Conservation (phyloP, 1,139 yeast genomes). For the Yamadazyma epiphylla region DNA sequence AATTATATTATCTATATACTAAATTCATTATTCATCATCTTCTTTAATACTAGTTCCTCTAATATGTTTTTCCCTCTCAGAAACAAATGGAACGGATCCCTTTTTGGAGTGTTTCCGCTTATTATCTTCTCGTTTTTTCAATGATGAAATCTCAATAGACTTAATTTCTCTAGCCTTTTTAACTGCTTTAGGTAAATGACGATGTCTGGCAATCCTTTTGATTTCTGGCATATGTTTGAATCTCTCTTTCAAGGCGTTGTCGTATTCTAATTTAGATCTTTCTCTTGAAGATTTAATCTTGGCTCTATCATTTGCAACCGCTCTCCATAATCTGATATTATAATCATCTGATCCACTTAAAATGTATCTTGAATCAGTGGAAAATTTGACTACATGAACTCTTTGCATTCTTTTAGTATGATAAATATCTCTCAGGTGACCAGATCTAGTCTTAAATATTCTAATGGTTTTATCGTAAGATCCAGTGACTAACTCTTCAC, state of each 20-base stretch:
- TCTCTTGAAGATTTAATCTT: slow-evolving; percentile 78
- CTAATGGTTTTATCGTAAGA: slow-evolving; percentile 93
- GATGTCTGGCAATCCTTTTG: slow-evolving; percentile 81
- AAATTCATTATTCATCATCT: slow-evolving; percentile 4
- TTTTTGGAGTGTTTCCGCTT: slow-evolving; percentile 73
- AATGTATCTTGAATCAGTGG: slow-evolving; percentile 86
- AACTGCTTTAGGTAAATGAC: slow-evolving; percentile 83
- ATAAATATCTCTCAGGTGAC: slow-evolving; percentile 92
- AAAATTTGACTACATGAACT: slow-evolving; percentile 75
- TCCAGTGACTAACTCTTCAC: slow-evolving; percentile 93
- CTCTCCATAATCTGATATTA: slow-evolving; percentile 89
- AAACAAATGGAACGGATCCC: slow-evolving; percentile 57
- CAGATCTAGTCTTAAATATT: slow-evolving; percentile 69
- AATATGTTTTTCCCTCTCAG: slow-evolving; percentile 83
- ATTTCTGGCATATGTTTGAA: slow-evolving; percentile 97
- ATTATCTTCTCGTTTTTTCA: slow-evolving; percentile 79
- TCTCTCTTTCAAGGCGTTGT: slow-evolving; percentile 85
- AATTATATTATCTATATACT: too few relatives aligned
- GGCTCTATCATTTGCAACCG: slow-evolving; percentile 80
- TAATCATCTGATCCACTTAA: slow-evolving; percentile 95
- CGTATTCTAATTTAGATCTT: slow-evolving; percentile 83
- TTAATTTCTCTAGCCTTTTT: slow-evolving; percentile 89
- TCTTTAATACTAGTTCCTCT: slow-evolving; percentile 73
- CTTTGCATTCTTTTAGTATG: slow-evolving; percentile 98
- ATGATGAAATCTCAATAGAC: slow-evolving; percentile 62